Percentiles rank a stretch among this genome's conserved stretches.
These are phyloP conservation scores for Tylopilus sp. DNA, from an alignment of 1,284 basidiomycete species.

Conservation along the genomic window DNA sequence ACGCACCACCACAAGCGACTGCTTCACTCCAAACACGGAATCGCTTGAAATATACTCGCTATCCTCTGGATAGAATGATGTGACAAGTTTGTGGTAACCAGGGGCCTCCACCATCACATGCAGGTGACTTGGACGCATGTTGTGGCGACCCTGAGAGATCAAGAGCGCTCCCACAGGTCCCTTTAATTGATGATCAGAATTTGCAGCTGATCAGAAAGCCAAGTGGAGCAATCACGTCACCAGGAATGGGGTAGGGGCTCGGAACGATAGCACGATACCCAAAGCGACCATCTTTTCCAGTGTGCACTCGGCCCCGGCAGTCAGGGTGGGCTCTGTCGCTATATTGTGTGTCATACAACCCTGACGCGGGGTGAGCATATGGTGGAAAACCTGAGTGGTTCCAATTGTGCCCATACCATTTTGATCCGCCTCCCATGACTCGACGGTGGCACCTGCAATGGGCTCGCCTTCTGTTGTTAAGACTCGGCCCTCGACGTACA, in stretches of 20 bases:
- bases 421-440: conserved; percentile 87
- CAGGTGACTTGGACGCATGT: conserved; percentile 76
- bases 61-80: conserved; percentile 72
- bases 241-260: conserved; percentile 75
- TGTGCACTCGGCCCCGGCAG: conserved; percentile 68
- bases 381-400: neutral
- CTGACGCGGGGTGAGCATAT: conserved; percentile 24
- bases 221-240: conserved; percentile 49
- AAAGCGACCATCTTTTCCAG: conserved; percentile 64
- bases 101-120: conserved; percentile 70
- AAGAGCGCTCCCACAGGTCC: conserved; percentile 74
- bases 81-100: conserved; percentile 70
- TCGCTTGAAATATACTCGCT: conserved; percentile 67
- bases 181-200: conserved; percentile 30
- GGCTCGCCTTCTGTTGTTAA: conserved; percentile 64
- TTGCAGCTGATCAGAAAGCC: neutral
- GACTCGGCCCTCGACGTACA: conserved; percentile 76
- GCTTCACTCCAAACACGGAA: conserved; percentile 77
- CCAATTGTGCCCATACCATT: conserved; percentile 40
- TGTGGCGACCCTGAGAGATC: conserved; percentile 59
- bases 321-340: conserved; percentile 58
- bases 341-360: conserved; percentile 67
- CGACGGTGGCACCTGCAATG: conserved; percentile 62
- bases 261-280: conserved; percentile 77
- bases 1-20: conserved; percentile 52